phyloP scores from a whole-genome alignment of 768 basidiomycete species.

The Cystofilobasidium macerans region DNA sequence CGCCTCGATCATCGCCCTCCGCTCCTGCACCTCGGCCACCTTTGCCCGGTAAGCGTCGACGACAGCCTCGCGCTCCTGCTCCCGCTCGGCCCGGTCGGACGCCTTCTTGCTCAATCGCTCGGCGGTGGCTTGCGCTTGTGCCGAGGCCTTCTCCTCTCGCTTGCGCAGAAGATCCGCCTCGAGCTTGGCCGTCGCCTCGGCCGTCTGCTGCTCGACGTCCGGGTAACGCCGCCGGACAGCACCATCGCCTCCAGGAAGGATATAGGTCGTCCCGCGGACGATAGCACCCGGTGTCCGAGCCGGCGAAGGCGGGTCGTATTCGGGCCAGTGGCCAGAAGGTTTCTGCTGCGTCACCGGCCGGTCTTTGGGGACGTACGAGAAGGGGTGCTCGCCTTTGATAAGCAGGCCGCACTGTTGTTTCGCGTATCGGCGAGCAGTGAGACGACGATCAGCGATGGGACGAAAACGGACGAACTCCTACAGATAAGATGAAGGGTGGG shows the following conservation, averaged over 20 bases:
- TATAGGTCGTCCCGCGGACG: conserved; percentile 5
- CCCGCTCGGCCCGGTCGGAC: background rate
- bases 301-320: conserved; percentile 9
- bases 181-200: background rate
- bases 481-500: background rate
- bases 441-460: background rate
- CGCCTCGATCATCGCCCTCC: too few species aligned
- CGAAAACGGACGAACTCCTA: too few species aligned
- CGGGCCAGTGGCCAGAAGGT: conserved; percentile 20
- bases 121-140: background rate
- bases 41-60: too few species aligned
- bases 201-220: background rate
- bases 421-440: background rate
- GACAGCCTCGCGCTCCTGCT: background rate
- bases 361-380: background rate
- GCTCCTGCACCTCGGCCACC: too few species aligned
- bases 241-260: background rate
- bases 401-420: conserved; percentile 11
- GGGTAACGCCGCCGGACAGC: background rate
- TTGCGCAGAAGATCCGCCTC: background rate
- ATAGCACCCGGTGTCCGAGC: background rate
- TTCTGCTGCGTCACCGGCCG: background rate
- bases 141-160: background rate
- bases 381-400: conserved; percentile 14
- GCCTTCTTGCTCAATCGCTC: background rate